Conservation (phyloP, 2,329 filamentous ascomycete species). For the Neopestalotiopsis sp. region DNA sequence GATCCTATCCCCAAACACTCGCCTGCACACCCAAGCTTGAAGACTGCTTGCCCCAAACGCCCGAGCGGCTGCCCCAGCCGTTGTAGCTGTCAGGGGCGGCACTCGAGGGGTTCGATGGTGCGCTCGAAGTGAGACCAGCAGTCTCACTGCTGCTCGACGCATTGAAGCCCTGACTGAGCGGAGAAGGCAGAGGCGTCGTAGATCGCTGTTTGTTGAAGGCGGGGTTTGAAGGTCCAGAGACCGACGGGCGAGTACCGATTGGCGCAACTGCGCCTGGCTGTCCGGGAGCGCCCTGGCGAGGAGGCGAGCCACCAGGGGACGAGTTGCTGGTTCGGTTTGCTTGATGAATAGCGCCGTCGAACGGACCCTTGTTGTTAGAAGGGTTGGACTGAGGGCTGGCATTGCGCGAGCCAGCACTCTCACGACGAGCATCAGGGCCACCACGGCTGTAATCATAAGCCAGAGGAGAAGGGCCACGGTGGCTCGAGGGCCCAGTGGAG, state of each 20-base stretch:
- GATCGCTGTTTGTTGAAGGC: conserved; percentile 75
- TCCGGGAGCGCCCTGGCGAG: conserved; percentile 64
- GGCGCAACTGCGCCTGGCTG: conserved; percentile 77
- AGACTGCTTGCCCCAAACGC: conserved; percentile 85
- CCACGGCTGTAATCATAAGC: conserved; percentile 69
- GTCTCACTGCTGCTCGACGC: conserved; percentile 55
- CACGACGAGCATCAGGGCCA: conserved; percentile 47
- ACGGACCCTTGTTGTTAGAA: conserved; percentile 62
- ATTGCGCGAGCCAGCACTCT: conserved; percentile 67
- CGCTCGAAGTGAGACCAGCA: conserved; percentile 49
- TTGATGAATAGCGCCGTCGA: conserved; percentile 68
- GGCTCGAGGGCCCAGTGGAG: conserved; percentile 65
- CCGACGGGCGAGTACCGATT: conserved; percentile 86
- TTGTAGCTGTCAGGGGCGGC: conserved; percentile 54
- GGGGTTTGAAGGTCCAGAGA: conserved; percentile 60
- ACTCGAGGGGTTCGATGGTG: conserved; percentile 60
- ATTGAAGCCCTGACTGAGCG: conserved; percentile 76
- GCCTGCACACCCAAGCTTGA: conserved; percentile 85
- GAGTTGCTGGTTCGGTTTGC: conserved; percentile 82
- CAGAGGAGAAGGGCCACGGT: conserved; percentile 80
- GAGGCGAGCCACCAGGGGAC: conserved; percentile 80
- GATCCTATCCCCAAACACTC: conserved; percentile 85
- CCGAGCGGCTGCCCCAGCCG: conserved; percentile 80
- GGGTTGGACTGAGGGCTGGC: conserved; percentile 79
- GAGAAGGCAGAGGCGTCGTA: conserved; percentile 91